Conservation (phyloP, 495 filamentous ascomycete genomes). For the Annulohypoxylon moriforme region DNA sequence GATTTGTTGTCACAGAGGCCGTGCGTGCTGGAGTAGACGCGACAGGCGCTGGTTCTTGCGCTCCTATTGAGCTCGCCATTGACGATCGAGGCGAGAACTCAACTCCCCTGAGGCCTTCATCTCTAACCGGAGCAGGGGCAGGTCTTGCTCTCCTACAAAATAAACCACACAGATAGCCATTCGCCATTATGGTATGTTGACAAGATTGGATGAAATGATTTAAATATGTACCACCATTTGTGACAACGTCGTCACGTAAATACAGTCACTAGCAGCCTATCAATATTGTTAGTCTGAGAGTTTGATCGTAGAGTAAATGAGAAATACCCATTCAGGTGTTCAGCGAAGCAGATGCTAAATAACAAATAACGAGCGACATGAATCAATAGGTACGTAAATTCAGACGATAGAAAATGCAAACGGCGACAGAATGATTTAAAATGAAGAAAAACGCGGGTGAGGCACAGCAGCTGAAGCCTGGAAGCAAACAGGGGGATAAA, state of each 20-base stretch:
- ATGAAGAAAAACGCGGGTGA: not conserved
- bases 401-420: not conserved
- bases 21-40: conserved; percentile 2
- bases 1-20: not conserved
- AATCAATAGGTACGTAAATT: not conserved
- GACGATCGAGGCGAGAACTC: conserved; percentile 38
- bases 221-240: not conserved
- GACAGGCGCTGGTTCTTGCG: not conserved
- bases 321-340: not conserved
- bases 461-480: conserved; percentile 1
- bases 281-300: conserved; percentile 10
- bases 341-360: not conserved
- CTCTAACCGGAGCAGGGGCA: not conserved
- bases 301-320: not conserved
- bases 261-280: not conserved
- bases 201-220: too few species aligned
- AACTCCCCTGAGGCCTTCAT: conserved; percentile 27
- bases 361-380: not conserved
- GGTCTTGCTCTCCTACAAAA: conserved; percentile 17
- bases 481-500: not conserved
- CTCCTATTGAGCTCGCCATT: conserved; percentile 23
- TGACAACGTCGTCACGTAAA: not conserved
- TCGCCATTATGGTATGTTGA: conserved; percentile 16
- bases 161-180: conserved; percentile 27
- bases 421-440: not conserved